Evolutionary conservation across 78 protist species (phyloP).

Genomic region (Pigoraptor vietnamica): DNA sequence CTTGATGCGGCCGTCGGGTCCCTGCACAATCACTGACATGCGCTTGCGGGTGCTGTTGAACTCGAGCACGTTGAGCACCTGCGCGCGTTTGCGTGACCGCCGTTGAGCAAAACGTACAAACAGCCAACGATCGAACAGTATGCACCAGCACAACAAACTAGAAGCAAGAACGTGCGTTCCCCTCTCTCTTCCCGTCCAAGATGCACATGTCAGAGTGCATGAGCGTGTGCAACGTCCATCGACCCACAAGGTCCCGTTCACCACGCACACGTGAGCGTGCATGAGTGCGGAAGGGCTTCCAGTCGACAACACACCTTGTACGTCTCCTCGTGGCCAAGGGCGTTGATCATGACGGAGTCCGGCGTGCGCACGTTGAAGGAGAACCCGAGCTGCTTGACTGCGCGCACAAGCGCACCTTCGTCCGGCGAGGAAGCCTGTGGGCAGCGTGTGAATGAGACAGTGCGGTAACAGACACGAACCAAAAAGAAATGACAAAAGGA

Average conservation of each 20-base stretch:
- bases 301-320: background rate
- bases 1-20: constrained; percentile 19
- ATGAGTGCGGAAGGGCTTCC: no score
- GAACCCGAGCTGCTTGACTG: constrained; percentile 57
- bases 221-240: no score
- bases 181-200: no score
- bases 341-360: constrained; percentile 10
- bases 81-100: background rate
- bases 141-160: no score
- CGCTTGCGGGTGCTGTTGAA: constrained; percentile 59
- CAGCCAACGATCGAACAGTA: background rate
- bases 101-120: background rate
- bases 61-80: constrained; percentile 30
- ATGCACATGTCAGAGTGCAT: no score
- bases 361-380: constrained; percentile 37
- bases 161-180: no score
- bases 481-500: no score
- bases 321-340: constrained; percentile 8
- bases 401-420: constrained; percentile 81
- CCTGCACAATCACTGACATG: constrained; percentile 61
- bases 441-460: background rate
- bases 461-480: no score
- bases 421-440: constrained; percentile 83
- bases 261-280: no score
- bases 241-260: no score